phyloP scores from a whole-genome alignment of 129 eudicot genomes.

The Calendula officinalis region DNA sequence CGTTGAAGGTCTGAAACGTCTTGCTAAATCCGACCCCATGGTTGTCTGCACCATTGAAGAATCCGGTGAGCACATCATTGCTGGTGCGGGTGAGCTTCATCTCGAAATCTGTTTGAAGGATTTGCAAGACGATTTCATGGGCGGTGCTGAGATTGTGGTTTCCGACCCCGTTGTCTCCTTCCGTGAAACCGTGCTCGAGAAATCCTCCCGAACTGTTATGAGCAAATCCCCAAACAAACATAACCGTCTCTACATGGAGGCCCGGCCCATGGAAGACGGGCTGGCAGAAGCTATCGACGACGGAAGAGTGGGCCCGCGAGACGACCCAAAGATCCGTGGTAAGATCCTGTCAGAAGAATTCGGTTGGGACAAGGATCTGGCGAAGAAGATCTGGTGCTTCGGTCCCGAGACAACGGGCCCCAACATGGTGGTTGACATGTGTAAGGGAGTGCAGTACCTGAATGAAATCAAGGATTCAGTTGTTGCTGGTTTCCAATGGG shows the following conservation, averaged over 20 bases:
- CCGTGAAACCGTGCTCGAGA: constrained; percentile 85
- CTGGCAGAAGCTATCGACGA: constrained; percentile 81
- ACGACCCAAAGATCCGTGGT: constrained; percentile 68
- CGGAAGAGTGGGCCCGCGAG: constrained; percentile 75
- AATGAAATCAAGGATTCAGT: too few relatives aligned
- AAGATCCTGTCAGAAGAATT: constrained; percentile 74
- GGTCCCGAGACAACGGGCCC: constrained; percentile 43
- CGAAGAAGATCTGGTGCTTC: constrained; percentile 65
- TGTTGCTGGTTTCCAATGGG: too few relatives aligned
- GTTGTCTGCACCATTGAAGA: constrained; percentile 75
- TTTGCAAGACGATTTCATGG: constrained; percentile 77
- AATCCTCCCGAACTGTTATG: constrained; percentile 71
- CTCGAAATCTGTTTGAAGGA: constrained; percentile 84
- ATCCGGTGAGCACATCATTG: constrained; percentile 82
- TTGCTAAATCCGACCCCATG: constrained; percentile 86
- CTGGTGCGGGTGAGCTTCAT: constrained; percentile 88
- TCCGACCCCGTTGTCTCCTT: constrained; percentile 83
- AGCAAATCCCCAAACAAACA: constrained; percentile 88
- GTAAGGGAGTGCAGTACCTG: constrained; percentile 80
- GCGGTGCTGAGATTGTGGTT: constrained; percentile 72
- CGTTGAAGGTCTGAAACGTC: constrained; percentile 71
- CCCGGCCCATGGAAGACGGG: constrained; percentile 72
- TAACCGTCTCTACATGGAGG: constrained; percentile 84
- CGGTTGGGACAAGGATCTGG: constrained; percentile 92
- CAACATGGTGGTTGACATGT: constrained; percentile 87